Evolutionary conservation across 345 rosid genomes (phyloP).

Genomic region (Syzygium aromaticum): DNA sequence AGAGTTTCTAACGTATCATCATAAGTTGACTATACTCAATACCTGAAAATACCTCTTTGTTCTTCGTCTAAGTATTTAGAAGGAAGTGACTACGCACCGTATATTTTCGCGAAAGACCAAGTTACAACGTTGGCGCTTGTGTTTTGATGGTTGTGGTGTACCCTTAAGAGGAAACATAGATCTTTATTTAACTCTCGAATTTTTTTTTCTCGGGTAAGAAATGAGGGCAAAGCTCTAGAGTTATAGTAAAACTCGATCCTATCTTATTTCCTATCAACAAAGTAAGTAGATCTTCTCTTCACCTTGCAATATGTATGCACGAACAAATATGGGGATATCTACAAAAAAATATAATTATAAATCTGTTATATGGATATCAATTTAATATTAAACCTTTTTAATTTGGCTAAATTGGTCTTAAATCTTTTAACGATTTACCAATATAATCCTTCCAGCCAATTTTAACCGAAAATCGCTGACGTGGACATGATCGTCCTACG

Average conservation of each 20-base stretch:
- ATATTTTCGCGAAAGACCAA: background rate
- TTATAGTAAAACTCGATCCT: background rate
- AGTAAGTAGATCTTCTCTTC: background rate
- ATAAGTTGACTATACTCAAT: background rate
- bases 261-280: background rate
- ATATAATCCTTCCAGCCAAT: too few relatives aligned
- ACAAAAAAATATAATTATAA: too few relatives aligned
- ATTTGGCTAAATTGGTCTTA: too few relatives aligned
- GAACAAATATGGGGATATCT: background rate
- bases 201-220: background rate
- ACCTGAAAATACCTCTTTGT: too few relatives aligned
- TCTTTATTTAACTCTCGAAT: background rate
- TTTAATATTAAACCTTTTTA: too few relatives aligned
- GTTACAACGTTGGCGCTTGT: background rate
- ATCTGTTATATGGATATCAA: too few relatives aligned
- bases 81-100: background rate
- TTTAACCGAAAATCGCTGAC: too few relatives aligned
- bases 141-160: background rate
- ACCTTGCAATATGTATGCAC: too few relatives aligned
- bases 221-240: background rate
- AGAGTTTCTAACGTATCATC: background rate
- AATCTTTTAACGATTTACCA: too few relatives aligned
- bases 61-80: background rate
- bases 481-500: too few relatives aligned
- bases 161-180: background rate